Conservation (phyloP, 2,329 filamentous ascomycete genomes). For the Scedosporium apiospermum region DNA sequence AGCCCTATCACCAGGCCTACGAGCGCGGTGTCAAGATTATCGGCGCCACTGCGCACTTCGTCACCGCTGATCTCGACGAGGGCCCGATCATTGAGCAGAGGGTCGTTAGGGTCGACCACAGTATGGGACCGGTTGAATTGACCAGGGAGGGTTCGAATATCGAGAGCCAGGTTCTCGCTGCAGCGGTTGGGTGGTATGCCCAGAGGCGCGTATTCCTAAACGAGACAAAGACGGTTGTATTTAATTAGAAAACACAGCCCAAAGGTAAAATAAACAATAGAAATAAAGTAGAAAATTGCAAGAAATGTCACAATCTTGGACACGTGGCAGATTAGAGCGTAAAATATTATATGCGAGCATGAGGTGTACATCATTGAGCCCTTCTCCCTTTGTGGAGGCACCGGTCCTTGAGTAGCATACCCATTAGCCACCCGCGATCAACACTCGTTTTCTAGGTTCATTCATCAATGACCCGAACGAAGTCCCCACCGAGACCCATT, state of each 20-base stretch:
- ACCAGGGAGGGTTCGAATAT: conserved; percentile 76
- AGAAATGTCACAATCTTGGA: too few species aligned
- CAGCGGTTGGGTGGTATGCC: conserved; percentile 76
- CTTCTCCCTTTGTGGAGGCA: too few species aligned
- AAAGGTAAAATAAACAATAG: neutral
- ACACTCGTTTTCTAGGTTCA: too few species aligned
- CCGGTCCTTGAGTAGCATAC: too few species aligned
- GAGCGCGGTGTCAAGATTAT: conserved; percentile 84
- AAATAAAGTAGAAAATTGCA: neutral
- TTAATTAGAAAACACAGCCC: conserved; percentile 26
- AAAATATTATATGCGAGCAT: neutral
- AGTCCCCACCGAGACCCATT: too few species aligned
- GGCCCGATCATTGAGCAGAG: conserved; percentile 84
- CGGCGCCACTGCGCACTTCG: conserved; percentile 77
- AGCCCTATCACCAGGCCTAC: conserved; percentile 81
- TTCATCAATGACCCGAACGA: too few species aligned
- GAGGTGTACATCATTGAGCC: too few species aligned
- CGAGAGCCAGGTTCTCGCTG: conserved; percentile 72
- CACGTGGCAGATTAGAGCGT: neutral
- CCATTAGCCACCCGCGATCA: too few species aligned
- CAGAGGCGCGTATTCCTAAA: conserved; percentile 72
- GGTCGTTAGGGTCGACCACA: conserved; percentile 67
- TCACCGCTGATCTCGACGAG: conserved; percentile 76
- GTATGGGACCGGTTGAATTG: conserved; percentile 64
- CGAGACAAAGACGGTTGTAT: conserved; percentile 71